Evolutionary conservation across 2,329 filamentous ascomycete species (phyloP).

Genomic region (Penicillium sumatraense): DNA sequence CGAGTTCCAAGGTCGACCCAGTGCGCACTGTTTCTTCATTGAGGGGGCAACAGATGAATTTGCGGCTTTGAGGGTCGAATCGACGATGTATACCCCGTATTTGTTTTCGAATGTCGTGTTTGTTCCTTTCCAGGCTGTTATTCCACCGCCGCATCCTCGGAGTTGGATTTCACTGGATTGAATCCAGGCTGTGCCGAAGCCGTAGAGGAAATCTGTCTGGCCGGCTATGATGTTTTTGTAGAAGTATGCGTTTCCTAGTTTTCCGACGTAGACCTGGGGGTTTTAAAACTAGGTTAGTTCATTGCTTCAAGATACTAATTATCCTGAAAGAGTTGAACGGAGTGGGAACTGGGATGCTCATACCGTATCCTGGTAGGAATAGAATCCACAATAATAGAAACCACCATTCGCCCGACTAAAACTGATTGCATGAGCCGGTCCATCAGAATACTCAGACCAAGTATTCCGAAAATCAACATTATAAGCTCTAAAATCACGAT

Average conservation of each 20-base stretch:
- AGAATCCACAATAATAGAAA: conserved; percentile 70
- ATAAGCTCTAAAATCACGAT: conserved; percentile 66
- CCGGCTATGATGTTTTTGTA: conserved; percentile 64
- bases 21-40: conserved; percentile 55
- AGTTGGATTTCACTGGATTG: conserved; percentile 59
- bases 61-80: conserved; percentile 58
- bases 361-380: conserved; percentile 70
- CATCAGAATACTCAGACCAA: conserved; percentile 57
- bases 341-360: too few relatives aligned
- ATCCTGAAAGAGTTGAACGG: too few relatives aligned
- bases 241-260: conserved; percentile 69
- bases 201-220: conserved; percentile 71
- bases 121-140: conserved; percentile 71
- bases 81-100: conserved; percentile 68
- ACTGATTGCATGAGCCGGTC: conserved; percentile 64
- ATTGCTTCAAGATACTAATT: too few relatives aligned
- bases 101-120: conserved; percentile 70
- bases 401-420: conserved; percentile 67
- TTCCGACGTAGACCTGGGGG: conserved; percentile 62
- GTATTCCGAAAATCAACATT: conserved; percentile 70
- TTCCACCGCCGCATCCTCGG: conserved; percentile 66
- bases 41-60: conserved; percentile 52
- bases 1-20: conserved; percentile 68
- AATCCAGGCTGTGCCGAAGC: conserved; percentile 68
- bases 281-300: neutral